These are phyloP conservation scores for Xylaria multiplex DNA, from an alignment of 2,329 filamentous ascomycete genomes.

Conservation along the genomic window DNA sequence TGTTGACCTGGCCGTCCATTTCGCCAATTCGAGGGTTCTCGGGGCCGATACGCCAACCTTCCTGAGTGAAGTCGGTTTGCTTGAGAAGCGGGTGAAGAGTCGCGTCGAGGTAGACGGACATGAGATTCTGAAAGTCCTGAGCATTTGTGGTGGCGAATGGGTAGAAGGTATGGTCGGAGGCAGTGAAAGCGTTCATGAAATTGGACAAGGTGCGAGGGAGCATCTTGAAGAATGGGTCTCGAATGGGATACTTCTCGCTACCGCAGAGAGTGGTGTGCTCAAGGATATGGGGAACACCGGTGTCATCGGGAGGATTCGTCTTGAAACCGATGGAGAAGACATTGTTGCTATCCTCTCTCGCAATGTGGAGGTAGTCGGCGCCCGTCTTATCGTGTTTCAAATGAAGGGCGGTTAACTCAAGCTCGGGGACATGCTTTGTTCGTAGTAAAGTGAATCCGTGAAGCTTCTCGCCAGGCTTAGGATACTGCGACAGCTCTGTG, in stretches of 20 bases:
- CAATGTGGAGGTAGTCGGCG: constrained; percentile 95
- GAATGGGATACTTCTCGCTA: constrained; percentile 96
- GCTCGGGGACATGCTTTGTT: constrained; percentile 90
- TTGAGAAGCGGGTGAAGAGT: constrained; percentile 91
- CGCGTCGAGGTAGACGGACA: constrained; percentile 96
- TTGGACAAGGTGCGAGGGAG: constrained; percentile 96
- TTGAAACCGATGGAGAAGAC: constrained; percentile 99
- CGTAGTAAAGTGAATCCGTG: constrained; percentile 93
- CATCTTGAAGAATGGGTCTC: constrained; percentile 99
- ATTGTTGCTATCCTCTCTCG: constrained; percentile 96
- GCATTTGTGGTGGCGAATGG: constrained; percentile 97
- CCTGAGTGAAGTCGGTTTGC: constrained; percentile 90
- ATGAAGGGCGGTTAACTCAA: constrained; percentile 90
- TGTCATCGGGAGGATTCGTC: constrained; percentile 96
- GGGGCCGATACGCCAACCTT: constrained; percentile 95
- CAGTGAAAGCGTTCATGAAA: constrained; percentile 99
- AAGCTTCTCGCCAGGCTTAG: constrained; percentile 82
- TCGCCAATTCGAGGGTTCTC: constrained; percentile 77
- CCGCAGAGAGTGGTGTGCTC: constrained; percentile 98
- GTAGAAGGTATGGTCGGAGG: constrained; percentile 95
- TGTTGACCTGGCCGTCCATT: constrained; percentile 55
- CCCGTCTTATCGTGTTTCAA: constrained; percentile 95
- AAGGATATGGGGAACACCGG: constrained; percentile 94
- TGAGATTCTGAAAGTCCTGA: constrained; percentile 94
- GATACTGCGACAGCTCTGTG: constrained; percentile 79